Evolutionary conservation across 2,329 filamentous ascomycete genomes (phyloP).

Genomic region (Diplodia seriata): DNA sequence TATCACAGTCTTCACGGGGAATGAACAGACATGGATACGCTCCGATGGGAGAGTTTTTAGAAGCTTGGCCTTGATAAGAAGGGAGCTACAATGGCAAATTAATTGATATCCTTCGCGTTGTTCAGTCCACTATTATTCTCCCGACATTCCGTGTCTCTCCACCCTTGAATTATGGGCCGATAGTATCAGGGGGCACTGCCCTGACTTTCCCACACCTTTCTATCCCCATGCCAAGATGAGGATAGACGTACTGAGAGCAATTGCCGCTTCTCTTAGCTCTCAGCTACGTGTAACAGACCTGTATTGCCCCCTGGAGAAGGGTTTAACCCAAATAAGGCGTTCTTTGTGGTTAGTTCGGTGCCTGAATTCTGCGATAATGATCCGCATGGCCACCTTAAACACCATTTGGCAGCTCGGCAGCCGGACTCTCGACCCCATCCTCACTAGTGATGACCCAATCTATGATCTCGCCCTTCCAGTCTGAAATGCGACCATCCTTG

Average conservation of each 20-base stretch:
- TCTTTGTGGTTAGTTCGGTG: neutral
- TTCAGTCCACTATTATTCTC: neutral
- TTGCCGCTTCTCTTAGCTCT: neutral
- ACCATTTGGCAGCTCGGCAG: constrained; percentile 15
- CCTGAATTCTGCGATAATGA: neutral
- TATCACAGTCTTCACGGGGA: neutral
- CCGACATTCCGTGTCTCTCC: neutral
- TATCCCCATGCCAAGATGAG: neutral
- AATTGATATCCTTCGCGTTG: neutral
- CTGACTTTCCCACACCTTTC: neutral
- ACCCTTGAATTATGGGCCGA: neutral
- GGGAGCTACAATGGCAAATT: neutral
- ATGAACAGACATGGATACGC: neutral
- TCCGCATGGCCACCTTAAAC: constrained; percentile 6
- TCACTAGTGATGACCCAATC: constrained; percentile 66
- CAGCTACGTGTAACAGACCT: neutral
- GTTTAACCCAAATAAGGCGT: neutral
- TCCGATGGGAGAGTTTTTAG: neutral
- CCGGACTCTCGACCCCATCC: constrained; percentile 10
- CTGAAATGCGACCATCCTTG: constrained; percentile 83
- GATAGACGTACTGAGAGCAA: neutral
- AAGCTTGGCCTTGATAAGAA: neutral
- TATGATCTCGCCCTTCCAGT: constrained; percentile 92
- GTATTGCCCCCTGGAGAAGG: neutral
- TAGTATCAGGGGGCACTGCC: neutral